Conservation (phyloP, 139 green algal genomes). For the Zygnema cylindricum region DNA sequence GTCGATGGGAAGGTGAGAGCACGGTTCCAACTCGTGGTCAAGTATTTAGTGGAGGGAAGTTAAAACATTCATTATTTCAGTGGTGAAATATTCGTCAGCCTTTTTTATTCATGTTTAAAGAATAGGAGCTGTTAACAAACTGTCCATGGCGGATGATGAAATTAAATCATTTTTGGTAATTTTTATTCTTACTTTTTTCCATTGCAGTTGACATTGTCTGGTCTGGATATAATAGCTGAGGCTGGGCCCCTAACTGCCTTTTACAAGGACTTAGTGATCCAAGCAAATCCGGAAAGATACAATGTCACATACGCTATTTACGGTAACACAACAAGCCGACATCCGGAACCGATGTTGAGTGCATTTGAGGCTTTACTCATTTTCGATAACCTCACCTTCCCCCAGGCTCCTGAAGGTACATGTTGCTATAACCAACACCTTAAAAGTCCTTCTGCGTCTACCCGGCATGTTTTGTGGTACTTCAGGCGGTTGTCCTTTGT, state of each 20-base stretch:
- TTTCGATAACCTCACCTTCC: not conserved
- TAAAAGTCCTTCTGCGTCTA: no score
- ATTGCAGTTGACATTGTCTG: not conserved
- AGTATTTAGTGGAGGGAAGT: no score
- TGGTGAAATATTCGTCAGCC: not conserved
- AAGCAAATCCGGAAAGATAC: not conserved
- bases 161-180: not conserved
- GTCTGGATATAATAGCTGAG: not conserved
- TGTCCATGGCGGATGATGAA: not conserved
- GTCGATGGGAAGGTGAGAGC: constrained; percentile 16
- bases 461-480: no score
- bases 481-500: no score
- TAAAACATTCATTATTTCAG: no score
- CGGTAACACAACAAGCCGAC: not conserved
- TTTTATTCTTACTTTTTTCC: not conserved
- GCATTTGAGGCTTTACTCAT: not conserved
- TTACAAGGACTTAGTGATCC: not conserved
- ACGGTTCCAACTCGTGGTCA: no score
- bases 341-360: not conserved
- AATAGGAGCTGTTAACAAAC: not conserved
- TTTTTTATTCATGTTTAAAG: not conserved
- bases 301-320: not conserved
- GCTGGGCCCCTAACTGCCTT: not conserved
- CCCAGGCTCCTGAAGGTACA: not conserved
- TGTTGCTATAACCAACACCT: no score